Percentiles rank a stretch among this genome's conserved stretches.
phyloP scores from a whole-genome alignment of 495 filamentous ascomycete genomes.

The Stereocaulon alpinum region DNA sequence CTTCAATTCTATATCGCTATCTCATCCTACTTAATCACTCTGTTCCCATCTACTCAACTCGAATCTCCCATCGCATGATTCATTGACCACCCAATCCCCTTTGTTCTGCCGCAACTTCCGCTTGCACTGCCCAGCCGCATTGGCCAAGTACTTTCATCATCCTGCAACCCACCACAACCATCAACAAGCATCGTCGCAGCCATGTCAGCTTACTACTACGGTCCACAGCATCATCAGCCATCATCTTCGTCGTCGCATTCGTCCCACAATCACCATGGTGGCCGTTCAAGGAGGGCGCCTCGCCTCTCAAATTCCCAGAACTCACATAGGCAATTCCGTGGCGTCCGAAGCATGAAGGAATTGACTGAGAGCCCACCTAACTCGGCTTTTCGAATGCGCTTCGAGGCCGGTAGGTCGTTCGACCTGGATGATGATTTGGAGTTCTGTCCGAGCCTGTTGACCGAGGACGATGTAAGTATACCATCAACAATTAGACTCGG shows the following conservation, averaged over 20 bases:
- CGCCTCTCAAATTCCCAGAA: slow-evolving; percentile 70
- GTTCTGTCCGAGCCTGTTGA: slow-evolving; percentile 89
- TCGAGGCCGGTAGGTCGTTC: slow-evolving; percentile 88
- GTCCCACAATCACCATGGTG: slow-evolving; percentile 67
- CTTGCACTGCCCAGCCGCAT: slow-evolving; percentile 14
- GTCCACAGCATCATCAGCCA: slow-evolving; percentile 51
- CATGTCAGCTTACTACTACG: slow-evolving; percentile 74
- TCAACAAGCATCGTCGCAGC: slow-evolving; percentile 21
- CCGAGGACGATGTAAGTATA: slow-evolving; percentile 86
- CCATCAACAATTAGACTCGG: background rate
- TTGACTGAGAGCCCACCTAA: slow-evolving; percentile 66
- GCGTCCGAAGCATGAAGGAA: slow-evolving; percentile 78
- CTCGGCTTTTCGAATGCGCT: slow-evolving; percentile 66
- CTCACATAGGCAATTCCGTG: slow-evolving; percentile 70
- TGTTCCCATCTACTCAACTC: no score
- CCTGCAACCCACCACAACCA: background rate
- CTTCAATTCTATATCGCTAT: no score
- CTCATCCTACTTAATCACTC: no score
- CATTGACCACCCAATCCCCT: background rate
- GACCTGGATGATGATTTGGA: slow-evolving; percentile 95
- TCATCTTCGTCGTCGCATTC: slow-evolving; percentile 41
- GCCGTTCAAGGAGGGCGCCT: slow-evolving; percentile 79
- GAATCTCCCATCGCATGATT: background rate
- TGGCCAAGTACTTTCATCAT: slow-evolving; percentile 6
- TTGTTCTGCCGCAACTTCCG: slow-evolving; percentile 12